Evolutionary conservation across 305 asterid species (phyloP), one percentile per base, ranked within the genome.

Genomic region (Fraxinus albicans): DNA sequence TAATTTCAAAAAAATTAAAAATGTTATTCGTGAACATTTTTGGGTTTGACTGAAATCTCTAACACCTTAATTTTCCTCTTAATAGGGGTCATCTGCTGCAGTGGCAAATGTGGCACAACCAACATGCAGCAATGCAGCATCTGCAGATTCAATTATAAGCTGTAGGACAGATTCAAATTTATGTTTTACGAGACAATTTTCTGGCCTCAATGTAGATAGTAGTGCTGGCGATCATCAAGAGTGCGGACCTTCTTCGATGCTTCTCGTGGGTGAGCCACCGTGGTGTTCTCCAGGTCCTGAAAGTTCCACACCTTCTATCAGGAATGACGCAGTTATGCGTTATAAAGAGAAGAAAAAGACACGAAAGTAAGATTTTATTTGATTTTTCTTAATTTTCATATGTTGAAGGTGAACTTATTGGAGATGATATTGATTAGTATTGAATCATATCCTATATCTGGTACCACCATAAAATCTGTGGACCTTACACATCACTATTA

Each of bases 271-370:
- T 36, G 91, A 90, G 85, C 89, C 91, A 10, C 90, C 89, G 0
- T 87, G 92, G 90, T 34, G 42, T 83, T 47, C 84, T 6, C 83
- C 88, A 15, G 83, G 88, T 83, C 89, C 89, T 74, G 91, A 88
- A 31, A 83, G 27, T 82, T 79, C 86, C 21, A 15, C 70, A 10
- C 88, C 88, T 73, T 81, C 89, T 23, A 86, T 87, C 79, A 82
- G 93, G 84, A 90, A 85, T 58, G 77, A 84, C 73, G 93, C 88
- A 73, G 90, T 90, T 4, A 65, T 82, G 83, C 91, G 93, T 40
- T 90, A 90, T 55, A 88, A 76, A 81, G 93, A 88, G 83, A 90
- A 90, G 87, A 90, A 90, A 80, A 90, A 90, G 85, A 77, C 82
- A 2, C 88, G 90, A 73, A 83, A 85, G 93, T 90, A 83, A 81